Evolutionary conservation across 2,329 filamentous ascomycete species (phyloP).

Genomic region (Nigrospora oryzae): DNA sequence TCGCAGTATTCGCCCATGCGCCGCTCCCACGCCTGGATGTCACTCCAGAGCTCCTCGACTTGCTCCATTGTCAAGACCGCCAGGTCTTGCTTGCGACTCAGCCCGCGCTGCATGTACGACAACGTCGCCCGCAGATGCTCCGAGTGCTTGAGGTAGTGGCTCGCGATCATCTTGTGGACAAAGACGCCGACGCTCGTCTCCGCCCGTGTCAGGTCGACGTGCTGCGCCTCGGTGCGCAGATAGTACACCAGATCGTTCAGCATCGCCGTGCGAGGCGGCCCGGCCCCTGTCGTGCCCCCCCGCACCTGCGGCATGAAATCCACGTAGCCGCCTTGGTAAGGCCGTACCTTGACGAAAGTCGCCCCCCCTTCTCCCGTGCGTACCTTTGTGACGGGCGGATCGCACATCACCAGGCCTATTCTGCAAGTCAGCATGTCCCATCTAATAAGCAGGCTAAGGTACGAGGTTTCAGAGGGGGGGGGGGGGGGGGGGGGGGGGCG

Average conservation of each 20-base stretch:
- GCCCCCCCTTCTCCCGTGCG: constrained; percentile 4
- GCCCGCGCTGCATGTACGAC: constrained; percentile 11
- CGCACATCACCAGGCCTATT: constrained; percentile 12
- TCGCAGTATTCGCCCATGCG: constrained; percentile 15
- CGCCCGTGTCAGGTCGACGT: constrained; percentile 3
- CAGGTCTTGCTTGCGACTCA: constrained; percentile 15
- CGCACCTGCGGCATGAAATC: constrained; percentile 13
- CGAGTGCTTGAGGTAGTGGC: constrained; percentile 13
- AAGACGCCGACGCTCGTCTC: constrained; percentile 10
- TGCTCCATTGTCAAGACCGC: constrained; percentile 7
- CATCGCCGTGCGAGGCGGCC: constrained; percentile 11
- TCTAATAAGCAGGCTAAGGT: neutral
- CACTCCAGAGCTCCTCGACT: constrained; percentile 17
- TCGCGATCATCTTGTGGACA: constrained; percentile 13
- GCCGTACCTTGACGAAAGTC: neutral
- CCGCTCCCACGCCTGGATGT: constrained; percentile 15
- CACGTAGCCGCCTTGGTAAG: constrained; percentile 15
- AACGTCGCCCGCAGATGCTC: constrained; percentile 12
- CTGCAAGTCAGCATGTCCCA: neutral
- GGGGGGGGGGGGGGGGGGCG: neutral
- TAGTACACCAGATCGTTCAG: constrained; percentile 16
- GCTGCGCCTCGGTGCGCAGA: constrained; percentile 8
- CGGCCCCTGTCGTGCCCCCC: neutral
- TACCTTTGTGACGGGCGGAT: constrained; percentile 11
- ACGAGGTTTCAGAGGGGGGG: neutral